Evolutionary conservation across 257 asterid species (phyloP).

Genomic region (Capsicum rhomboideum): DNA sequence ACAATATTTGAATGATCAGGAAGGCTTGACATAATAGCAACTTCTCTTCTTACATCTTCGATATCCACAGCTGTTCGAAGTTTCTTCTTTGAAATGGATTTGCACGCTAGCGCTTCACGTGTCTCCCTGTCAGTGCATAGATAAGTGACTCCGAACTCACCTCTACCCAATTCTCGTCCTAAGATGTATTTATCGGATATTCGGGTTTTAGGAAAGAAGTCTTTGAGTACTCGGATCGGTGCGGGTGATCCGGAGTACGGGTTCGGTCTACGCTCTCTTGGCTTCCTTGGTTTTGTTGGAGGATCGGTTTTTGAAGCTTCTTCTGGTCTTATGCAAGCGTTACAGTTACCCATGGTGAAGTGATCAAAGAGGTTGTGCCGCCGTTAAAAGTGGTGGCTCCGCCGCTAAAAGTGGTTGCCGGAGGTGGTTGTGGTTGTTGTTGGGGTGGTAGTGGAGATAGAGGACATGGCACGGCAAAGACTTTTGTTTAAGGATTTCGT

Average conservation of each 20-base stretch:
- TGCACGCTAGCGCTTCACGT: conserved; percentile 77
- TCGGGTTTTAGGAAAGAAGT: conserved; percentile 36
- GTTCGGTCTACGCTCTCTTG: conserved; percentile 41
- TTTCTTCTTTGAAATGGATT: conserved; percentile 87
- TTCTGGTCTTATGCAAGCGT: conserved; percentile 60
- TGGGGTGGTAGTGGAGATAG: conserved; percentile 16
- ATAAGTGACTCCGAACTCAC: conserved; percentile 89
- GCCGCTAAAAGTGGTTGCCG: conserved; percentile 25
- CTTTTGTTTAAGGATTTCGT: neutral
- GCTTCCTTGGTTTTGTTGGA: conserved; percentile 32
- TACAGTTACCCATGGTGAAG: conserved; percentile 70
- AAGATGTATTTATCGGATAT: conserved; percentile 78
- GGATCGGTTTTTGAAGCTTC: conserved; percentile 17
- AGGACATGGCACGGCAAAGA: conserved; percentile 7
- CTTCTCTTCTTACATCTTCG: conserved; percentile 93
- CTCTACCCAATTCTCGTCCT: conserved; percentile 93
- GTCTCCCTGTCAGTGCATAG: conserved; percentile 87
- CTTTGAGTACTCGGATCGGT: conserved; percentile 72
- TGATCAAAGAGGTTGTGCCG: too few relatives aligned
- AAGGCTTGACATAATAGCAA: conserved; percentile 78
- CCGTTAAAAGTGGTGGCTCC: conserved; percentile 2
- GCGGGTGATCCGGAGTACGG: conserved; percentile 54
- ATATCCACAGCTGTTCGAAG: conserved; percentile 79
- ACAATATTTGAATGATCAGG: conserved; percentile 83
- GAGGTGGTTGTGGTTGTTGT: conserved; percentile 17